Evolutionary conservation across 805 yeast genomes (phyloP), one percentile per base, ranked within the genome.

Genomic region (Wickerhamiella kazuoi): DNA sequence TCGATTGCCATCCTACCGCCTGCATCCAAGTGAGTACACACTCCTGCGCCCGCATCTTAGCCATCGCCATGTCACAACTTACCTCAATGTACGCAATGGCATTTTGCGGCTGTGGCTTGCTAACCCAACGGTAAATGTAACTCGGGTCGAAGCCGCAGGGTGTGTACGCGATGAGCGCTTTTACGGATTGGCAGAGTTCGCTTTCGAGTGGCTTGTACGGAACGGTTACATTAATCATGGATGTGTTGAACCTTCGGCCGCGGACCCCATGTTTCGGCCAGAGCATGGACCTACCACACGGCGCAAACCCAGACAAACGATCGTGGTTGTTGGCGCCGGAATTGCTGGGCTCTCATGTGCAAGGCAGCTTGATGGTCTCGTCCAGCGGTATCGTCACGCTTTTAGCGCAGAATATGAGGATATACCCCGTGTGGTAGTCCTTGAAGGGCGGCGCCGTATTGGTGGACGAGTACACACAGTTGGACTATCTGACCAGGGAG

Each of bases 321-420:
- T 90, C 38, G 69, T 84, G 29, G 72, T 87, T 33, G 77, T 83
- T 51, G 98, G 98, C 49, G 94, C 97, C 5, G 98, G 98, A 37
- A 77, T 94, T 41, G 94, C 98, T 20, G 98, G 98, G 48, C 64
- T 90, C 36, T 94, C 95, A 50, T 79, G 87, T 56, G 95, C 97
- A 20, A 90, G 93, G 57, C 97, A 87, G 65, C 74, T 87, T 38
- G 87, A 74, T 38, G 80, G 76, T 59, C 90, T 63, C 18, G 46
- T 60, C 34, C 47, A 52, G 20, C 51, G 60, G 28, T 61, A 62
- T 41, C 50, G 53, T 19, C 32, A 39, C 14, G 50, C 50, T 7
- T 60, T 60, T 35, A 16, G 21, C 16, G 41, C 49, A 16, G 63
- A 61, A 30, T 59, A 57, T 39, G 64, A 61, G 36, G 64, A 56